phyloP scores from a whole-genome alignment of 495 filamentous ascomycete species.

The Cudoniella acicularis region DNA sequence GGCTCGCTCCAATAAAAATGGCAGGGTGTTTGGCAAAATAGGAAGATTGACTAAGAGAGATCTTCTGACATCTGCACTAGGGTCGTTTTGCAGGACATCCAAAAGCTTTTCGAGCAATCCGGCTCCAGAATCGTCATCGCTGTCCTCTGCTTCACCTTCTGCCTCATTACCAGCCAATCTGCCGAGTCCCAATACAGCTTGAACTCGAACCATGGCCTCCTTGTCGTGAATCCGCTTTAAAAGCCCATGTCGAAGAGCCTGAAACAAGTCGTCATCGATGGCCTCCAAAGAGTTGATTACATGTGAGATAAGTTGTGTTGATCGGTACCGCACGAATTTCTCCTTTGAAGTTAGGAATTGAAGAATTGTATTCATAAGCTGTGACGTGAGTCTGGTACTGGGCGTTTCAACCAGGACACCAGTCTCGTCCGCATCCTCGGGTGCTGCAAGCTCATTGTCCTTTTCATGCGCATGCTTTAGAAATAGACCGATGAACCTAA shows the following conservation, averaged over 20 bases:
- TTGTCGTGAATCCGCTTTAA: slow-evolving; percentile 87
- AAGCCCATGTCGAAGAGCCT: slow-evolving; percentile 69
- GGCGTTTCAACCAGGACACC: slow-evolving; percentile 74
- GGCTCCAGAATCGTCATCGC: slow-evolving; percentile 52
- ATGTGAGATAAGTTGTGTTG: slow-evolving; percentile 83
- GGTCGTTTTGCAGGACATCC: slow-evolving; percentile 89
- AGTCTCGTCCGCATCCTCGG: slow-evolving; percentile 50
- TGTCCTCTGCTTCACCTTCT: slow-evolving; percentile 68
- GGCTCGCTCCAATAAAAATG: slow-evolving; percentile 86
- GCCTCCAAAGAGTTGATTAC: slow-evolving; percentile 86
- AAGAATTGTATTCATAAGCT: slow-evolving; percentile 65
- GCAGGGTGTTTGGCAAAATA: slow-evolving; percentile 74
- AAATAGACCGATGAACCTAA: slow-evolving; percentile 84
- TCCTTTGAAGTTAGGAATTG: slow-evolving; percentile 78
- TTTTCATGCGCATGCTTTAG: slow-evolving; percentile 80
- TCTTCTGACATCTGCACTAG: slow-evolving; percentile 86
- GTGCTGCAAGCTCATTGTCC: slow-evolving; percentile 50
- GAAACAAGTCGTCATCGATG: slow-evolving; percentile 84
- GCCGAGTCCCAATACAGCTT: slow-evolving; percentile 88
- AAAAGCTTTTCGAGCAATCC: slow-evolving; percentile 78
- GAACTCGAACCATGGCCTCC: slow-evolving; percentile 83
- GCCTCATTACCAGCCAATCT: slow-evolving; percentile 77
- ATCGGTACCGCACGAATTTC: slow-evolving; percentile 85
- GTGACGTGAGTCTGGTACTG: slow-evolving; percentile 66
- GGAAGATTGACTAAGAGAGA: slow-evolving; percentile 86